Evolutionary conservation across 2,329 filamentous ascomycete species (phyloP).

Genomic region (Alternaria hordeiaustralica): DNA sequence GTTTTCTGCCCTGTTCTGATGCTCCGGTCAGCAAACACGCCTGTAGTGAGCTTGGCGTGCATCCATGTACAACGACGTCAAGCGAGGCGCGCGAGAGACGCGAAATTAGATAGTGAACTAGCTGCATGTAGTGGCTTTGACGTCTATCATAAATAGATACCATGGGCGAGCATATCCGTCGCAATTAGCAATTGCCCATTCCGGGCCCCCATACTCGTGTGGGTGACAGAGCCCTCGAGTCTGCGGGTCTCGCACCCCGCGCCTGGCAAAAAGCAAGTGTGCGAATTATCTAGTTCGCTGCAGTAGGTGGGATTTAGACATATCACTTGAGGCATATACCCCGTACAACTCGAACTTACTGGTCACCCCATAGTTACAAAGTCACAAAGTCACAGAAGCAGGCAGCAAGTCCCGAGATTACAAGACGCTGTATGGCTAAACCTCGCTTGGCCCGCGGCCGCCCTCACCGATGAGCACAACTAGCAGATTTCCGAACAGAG

Average conservation of each 20-base stretch:
- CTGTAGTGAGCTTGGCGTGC: conserved; percentile 11
- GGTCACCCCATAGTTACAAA: not conserved
- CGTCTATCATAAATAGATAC: not conserved
- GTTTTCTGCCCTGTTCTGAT: conserved; percentile 3
- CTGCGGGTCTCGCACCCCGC: not conserved
- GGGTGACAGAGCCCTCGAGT: not conserved
- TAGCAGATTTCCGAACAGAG: not conserved
- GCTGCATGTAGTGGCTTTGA: not conserved
- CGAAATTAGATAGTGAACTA: conserved; percentile 2
- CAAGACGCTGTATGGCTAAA: not conserved
- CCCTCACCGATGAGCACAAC: not conserved
- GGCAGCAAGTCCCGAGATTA: not conserved
- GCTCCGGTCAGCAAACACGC: conserved; percentile 19
- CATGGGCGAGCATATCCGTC: not conserved
- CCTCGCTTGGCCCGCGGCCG: not conserved
- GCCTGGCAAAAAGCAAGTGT: not conserved
- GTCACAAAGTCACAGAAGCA: not conserved
- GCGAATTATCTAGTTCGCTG: not conserved
- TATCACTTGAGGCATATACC: not conserved
- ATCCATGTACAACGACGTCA: conserved; percentile 13
- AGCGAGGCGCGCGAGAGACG: conserved; percentile 8
- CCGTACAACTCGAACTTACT: not conserved
- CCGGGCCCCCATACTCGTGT: not conserved
- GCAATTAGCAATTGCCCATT: not conserved
- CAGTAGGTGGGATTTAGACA: not conserved